These are phyloP conservation scores for Hyphopichia buzzinii DNA, from an alignment of 1,139 yeast species.

Conservation along the genomic window DNA sequence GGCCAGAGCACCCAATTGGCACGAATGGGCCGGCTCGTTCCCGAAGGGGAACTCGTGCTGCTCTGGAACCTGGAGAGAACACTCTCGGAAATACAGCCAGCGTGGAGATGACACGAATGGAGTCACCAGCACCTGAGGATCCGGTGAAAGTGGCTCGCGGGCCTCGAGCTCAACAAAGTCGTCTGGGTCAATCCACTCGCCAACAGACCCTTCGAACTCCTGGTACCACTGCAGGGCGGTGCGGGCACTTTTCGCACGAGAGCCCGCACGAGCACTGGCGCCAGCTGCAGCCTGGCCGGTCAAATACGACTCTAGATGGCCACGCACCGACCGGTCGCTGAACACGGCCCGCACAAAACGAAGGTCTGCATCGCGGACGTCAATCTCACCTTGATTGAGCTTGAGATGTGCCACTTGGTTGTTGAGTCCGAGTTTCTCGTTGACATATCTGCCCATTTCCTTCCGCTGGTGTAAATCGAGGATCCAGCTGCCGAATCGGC, in stretches of 20 bases:
- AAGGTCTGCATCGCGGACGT: constrained; percentile 67
- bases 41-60: constrained; percentile 67
- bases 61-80: constrained; percentile 42
- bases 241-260: neutral
- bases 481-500: constrained; percentile 59
- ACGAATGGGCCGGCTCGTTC: constrained; percentile 61
- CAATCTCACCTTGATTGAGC: constrained; percentile 76
- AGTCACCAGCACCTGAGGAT: constrained; percentile 56
- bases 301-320: constrained; percentile 44
- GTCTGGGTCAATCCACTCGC: constrained; percentile 72
- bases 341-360: constrained; percentile 69
- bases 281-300: constrained; percentile 16
- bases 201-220: neutral
- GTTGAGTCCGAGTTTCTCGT: constrained; percentile 55
- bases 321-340: constrained; percentile 52
- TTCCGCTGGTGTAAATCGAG: constrained; percentile 85
- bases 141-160: constrained; percentile 41
- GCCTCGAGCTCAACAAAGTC: constrained; percentile 78
- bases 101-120: constrained; percentile 76
- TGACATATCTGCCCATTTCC: constrained; percentile 60
- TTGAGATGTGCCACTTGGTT: constrained; percentile 58
- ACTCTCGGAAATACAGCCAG: constrained; percentile 71
- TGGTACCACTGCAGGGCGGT: neutral
- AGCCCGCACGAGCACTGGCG: neutral
- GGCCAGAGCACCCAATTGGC: constrained; percentile 56